Evolutionary conservation across 768 basidiomycete species (phyloP).

Genomic region (Termitomyces sp.): DNA sequence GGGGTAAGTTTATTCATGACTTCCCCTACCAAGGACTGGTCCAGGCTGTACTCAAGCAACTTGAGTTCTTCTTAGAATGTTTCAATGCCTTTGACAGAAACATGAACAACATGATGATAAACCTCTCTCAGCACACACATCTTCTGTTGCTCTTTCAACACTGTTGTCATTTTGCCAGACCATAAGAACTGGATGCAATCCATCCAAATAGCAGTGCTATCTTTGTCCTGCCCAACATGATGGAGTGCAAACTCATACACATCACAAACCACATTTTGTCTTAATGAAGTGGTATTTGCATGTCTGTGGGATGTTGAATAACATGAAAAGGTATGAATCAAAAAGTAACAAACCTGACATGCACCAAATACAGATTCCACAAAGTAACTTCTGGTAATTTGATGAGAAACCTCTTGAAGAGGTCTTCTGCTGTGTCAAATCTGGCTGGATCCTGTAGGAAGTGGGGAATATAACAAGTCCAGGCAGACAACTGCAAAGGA

Average conservation of each 20-base stretch:
- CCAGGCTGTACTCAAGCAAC: constrained; percentile 81
- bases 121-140: too few relatives aligned
- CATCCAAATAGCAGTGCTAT: constrained; percentile 87
- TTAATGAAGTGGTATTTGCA: constrained; percentile 54
- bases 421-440: constrained; percentile 71
- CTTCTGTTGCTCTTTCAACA: constrained; percentile 98
- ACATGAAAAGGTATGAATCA: too few relatives aligned
- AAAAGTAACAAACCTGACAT: constrained; percentile 70
- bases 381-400: constrained; percentile 84
- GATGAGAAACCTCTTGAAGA: constrained; percentile 84
- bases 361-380: constrained; percentile 90
- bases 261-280: constrained; percentile 74
- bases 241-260: constrained; percentile 92
- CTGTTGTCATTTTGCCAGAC: constrained; percentile 70
- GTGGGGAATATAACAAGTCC: constrained; percentile 44
- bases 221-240: constrained; percentile 86
- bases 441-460: constrained; percentile 57
- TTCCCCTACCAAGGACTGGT: constrained; percentile 76
- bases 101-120: constrained; percentile 89
- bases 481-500: too few relatives aligned
- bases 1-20: background rate
- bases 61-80: constrained; percentile 91
- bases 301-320: constrained; percentile 37
- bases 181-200: constrained; percentile 90
- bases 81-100: constrained; percentile 91